phyloP scores from a whole-genome alignment of 345 rosid species.

The Abelmoschus esculentus region DNA sequence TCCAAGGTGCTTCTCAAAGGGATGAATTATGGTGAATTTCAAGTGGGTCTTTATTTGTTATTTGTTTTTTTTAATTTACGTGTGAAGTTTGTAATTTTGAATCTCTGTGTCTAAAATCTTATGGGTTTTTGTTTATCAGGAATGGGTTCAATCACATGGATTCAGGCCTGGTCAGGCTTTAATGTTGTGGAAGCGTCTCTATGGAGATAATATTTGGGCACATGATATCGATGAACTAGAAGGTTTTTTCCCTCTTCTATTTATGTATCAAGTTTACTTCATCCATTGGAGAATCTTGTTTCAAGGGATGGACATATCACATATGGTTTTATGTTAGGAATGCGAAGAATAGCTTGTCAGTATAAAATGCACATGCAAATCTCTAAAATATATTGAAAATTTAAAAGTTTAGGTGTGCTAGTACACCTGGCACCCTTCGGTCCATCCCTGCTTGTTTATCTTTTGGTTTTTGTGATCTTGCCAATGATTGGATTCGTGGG shows the following conservation, averaged over 20 bases:
- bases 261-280: background rate
- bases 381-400: too few relatives aligned
- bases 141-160: conserved; percentile 82
- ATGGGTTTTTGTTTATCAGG: conserved; percentile 27
- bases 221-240: conserved; percentile 49
- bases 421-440: too few relatives aligned
- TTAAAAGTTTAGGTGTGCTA: too few relatives aligned
- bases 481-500: background rate
- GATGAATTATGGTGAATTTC: conserved; percentile 57
- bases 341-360: too few relatives aligned
- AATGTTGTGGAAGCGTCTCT: conserved; percentile 94
- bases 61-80: background rate
- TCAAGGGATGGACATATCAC: too few relatives aligned
- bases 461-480: background rate
- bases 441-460: too few relatives aligned
- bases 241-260: conserved; percentile 34
- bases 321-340: too few relatives aligned
- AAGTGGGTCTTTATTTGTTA: conserved; percentile 29
- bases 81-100: background rate
- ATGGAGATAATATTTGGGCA: conserved; percentile 70
- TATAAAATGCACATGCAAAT: too few relatives aligned
- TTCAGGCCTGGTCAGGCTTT: conserved; percentile 88
- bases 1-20: conserved; percentile 61
- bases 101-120: background rate
- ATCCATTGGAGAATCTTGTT: background rate